phyloP scores from a whole-genome alignment of 2,329 filamentous ascomycete genomes.

The Microcera coccophila region DNA sequence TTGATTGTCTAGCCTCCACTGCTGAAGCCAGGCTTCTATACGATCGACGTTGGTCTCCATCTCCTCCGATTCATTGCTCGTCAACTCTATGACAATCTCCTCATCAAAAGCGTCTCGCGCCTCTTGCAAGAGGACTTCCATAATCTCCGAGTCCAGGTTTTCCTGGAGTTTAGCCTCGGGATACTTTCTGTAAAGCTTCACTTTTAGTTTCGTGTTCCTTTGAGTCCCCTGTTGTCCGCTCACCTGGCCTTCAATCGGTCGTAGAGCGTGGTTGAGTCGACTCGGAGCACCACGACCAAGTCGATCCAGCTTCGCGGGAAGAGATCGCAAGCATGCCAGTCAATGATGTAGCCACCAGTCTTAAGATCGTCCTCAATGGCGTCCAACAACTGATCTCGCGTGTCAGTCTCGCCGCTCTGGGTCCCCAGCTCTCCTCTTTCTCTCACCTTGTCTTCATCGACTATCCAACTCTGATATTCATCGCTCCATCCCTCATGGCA shows the following conservation, averaged over 20 bases:
- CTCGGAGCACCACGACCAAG: conserved; percentile 84
- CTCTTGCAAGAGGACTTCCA: conserved; percentile 89
- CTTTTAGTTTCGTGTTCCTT: conserved; percentile 2
- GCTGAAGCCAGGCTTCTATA: conserved; percentile 74
- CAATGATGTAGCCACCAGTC: conserved; percentile 80
- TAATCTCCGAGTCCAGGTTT: conserved; percentile 95
- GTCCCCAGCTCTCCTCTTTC: not conserved
- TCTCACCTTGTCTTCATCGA: conserved; percentile 89
- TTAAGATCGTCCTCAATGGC: conserved; percentile 78
- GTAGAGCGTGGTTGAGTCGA: conserved; percentile 75
- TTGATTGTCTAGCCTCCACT: conserved; percentile 69
- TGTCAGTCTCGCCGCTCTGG: not conserved
- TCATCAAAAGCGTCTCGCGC: conserved; percentile 81
- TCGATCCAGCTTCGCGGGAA: conserved; percentile 95
- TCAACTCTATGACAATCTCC: conserved; percentile 84
- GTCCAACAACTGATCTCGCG: conserved; percentile 66
- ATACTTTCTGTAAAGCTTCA: conserved; percentile 59
- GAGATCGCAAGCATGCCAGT: conserved; percentile 97
- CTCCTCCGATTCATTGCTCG: conserved; percentile 75
- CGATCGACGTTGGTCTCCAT: conserved; percentile 86
- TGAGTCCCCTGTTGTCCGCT: conserved; percentile 7
- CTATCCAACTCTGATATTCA: conserved; percentile 81
- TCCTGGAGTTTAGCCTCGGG: conserved; percentile 85
- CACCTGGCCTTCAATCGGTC: conserved; percentile 76
- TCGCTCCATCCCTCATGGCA: conserved; percentile 89